phyloP scores from a whole-genome alignment of 106 monocot genomes.

The Alisma plantagoaquatica region DNA sequence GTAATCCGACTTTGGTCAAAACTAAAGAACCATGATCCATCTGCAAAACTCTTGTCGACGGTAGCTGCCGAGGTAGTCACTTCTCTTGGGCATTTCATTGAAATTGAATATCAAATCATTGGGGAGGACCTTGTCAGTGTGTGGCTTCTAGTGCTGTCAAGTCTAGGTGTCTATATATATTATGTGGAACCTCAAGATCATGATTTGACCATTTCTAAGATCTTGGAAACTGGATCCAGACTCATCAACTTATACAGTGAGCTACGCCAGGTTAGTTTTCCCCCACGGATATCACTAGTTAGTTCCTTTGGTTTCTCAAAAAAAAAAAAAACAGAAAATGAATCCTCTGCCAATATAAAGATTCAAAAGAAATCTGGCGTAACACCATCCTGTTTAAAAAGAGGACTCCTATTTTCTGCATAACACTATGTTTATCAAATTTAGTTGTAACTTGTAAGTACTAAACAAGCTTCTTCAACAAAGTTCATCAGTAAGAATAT shows the following conservation, averaged over 20 bases:
- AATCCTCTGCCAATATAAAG: too few relatives aligned
- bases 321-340: too few relatives aligned
- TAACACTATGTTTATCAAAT: neutral
- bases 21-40: conserved; percentile 11
- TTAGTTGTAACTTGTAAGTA: neutral
- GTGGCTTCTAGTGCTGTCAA: conserved; percentile 75
- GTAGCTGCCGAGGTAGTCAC: conserved; percentile 50
- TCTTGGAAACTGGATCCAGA: conserved; percentile 49
- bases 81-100: conserved; percentile 44
- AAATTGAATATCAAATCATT: conserved; percentile 79
- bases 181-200: conserved; percentile 8
- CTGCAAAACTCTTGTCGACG: conserved; percentile 29
- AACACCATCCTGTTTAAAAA: too few relatives aligned
- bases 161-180: conserved; percentile 33
- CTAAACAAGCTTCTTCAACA: neutral
- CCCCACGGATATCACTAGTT: neutral
- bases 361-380: too few relatives aligned
- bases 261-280: conserved; percentile 90
- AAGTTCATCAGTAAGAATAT: too few relatives aligned
- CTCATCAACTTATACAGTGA: conserved; percentile 62
- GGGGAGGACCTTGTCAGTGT: conserved; percentile 56
- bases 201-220: conserved; percentile 27
- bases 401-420: neutral
- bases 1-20: conserved; percentile 26
- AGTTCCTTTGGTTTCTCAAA: neutral